A percentile compares a stretch with the other conserved stretches of the same genome.
phyloP scores from a whole-genome alignment of 2,329 filamentous ascomycete genomes.

The Xylaria sp. region DNA sequence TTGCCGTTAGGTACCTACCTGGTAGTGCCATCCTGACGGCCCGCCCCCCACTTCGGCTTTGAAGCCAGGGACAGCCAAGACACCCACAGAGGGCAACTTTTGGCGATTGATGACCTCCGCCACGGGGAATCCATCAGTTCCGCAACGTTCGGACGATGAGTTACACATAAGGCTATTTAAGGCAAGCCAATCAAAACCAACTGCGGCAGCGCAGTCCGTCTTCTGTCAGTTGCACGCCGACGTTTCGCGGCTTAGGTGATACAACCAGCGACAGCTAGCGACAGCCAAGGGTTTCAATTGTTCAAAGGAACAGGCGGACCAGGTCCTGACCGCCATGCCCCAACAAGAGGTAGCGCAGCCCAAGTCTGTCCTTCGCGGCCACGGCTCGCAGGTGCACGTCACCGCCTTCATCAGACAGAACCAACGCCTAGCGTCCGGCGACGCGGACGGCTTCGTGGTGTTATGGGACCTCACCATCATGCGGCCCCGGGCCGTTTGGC shows the following conservation, averaged over 20 bases:
- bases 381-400: conserved; percentile 79
- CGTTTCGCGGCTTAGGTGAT: not conserved
- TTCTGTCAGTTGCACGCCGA: not conserved
- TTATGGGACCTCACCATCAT: conserved; percentile 85
- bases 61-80: not conserved
- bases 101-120: conserved; percentile 10
- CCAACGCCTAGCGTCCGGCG: conserved; percentile 79
- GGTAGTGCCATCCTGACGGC: too few relatives aligned
- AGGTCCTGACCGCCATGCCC: conserved; percentile 28
- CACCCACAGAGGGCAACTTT: conserved; percentile 17
- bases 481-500: conserved; percentile 83
- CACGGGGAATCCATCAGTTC: not conserved
- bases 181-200: not conserved
- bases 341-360: conserved; percentile 49
- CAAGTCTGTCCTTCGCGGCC: conserved; percentile 78
- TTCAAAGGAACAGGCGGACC: not conserved
- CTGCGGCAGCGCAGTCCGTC: not conserved
- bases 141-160: too few relatives aligned
- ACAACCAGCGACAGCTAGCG: not conserved
- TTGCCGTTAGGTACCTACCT: too few relatives aligned
- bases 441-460: conserved; percentile 87
- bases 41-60: not conserved
- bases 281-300: not conserved
- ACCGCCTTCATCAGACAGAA: conserved; percentile 76
- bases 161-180: too few relatives aligned